A percentile compares a stretch with the other conserved stretches of the same genome.
Conservation (phyloP, 2,329 filamentous ascomycete species). For the Phaeosphaeriaceae sp. region DNA sequence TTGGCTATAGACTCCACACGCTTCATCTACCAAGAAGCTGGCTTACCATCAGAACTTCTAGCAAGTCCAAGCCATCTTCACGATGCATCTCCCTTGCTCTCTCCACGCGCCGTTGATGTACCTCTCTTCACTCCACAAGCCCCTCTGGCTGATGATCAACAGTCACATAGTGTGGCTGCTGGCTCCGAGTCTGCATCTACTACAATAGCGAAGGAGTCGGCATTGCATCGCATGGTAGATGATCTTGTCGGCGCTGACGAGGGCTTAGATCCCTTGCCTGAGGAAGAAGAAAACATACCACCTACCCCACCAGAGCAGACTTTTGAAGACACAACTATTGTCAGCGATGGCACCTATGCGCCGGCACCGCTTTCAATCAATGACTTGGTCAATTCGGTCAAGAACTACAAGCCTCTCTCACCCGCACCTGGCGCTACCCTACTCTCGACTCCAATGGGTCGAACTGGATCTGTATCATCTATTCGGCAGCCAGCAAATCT, state of each 20-base stretch:
- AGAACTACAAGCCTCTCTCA: constrained; percentile 43
- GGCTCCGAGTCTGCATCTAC: constrained; percentile 58
- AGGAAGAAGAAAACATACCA: constrained; percentile 53
- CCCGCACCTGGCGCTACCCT: constrained; percentile 32
- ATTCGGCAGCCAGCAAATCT: constrained; percentile 43
- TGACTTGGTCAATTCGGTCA: constrained; percentile 47
- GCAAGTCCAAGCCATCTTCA: constrained; percentile 51
- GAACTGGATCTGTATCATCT: constrained; percentile 43
- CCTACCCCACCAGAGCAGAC: constrained; percentile 56
- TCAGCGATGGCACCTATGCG: constrained; percentile 40
- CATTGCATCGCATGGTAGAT: constrained; percentile 65
- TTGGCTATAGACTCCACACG: constrained; percentile 51
- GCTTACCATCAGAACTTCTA: constrained; percentile 57
- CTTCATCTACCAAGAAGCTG: constrained; percentile 62
- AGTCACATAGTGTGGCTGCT: constrained; percentile 41
- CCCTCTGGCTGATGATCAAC: constrained; percentile 44
- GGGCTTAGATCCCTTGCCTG: constrained; percentile 47
- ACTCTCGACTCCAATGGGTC: constrained; percentile 42
- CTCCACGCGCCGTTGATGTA: constrained; percentile 47
- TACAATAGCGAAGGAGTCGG: constrained; percentile 51
- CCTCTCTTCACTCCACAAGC: constrained; percentile 36
- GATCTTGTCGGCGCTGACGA: constrained; percentile 57
- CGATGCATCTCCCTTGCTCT: constrained; percentile 50
- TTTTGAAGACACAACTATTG: constrained; percentile 49
- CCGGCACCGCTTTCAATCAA: constrained; percentile 38